phyloP scores from a whole-genome alignment of 1,284 basidiomycete genomes.

The Vanrija sp. region DNA sequence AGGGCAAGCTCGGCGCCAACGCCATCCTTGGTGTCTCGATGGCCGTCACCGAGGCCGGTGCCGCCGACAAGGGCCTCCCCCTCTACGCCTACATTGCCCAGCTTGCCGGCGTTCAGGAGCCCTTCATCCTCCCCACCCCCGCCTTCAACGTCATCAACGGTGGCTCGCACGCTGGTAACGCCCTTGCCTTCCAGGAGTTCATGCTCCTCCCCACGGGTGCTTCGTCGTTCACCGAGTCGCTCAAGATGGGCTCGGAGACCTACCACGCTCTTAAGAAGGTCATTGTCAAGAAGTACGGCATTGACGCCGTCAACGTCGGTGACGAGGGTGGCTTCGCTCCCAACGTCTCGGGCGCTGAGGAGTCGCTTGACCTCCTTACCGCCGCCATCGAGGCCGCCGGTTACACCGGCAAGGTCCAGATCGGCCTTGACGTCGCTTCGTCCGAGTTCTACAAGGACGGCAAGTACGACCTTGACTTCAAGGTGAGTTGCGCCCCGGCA shows the following conservation, averaged over 20 bases:
- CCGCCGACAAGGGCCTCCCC: slow-evolving; percentile 87
- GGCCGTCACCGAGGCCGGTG: slow-evolving; percentile 89
- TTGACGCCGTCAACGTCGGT: slow-evolving; percentile 98
- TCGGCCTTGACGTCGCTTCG: slow-evolving; percentile 97
- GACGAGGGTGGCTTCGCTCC: slow-evolving; percentile 99
- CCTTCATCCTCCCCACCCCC: slow-evolving; percentile 85
- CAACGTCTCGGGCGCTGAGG: slow-evolving; percentile 94
- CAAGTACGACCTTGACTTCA: slow-evolving; percentile 98
- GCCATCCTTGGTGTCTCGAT: slow-evolving; percentile 99
- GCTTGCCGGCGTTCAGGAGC: slow-evolving; percentile 88
- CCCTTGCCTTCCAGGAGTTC: slow-evolving; percentile 99
- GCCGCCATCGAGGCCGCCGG: slow-evolving; percentile 98
- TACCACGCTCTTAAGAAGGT: slow-evolving; percentile 99
- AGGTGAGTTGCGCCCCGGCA: slow-evolving; percentile 3
- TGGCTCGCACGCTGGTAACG: slow-evolving; percentile 98
- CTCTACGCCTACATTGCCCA: slow-evolving; percentile 96
- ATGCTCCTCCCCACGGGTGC: slow-evolving; percentile 98
- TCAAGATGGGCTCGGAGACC: slow-evolving; percentile 98
- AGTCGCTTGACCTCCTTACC: slow-evolving; percentile 91
- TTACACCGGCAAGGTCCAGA: slow-evolving; percentile 98
- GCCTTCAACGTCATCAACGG: slow-evolving; percentile 99
- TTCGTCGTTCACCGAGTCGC: slow-evolving; percentile 84
- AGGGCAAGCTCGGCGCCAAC: slow-evolving; percentile 99
- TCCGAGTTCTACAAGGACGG: slow-evolving; percentile 99
- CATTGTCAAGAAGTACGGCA: slow-evolving; percentile 98